Evolutionary conservation across 2,329 filamentous ascomycete genomes (phyloP).

Genomic region (Fusarium camptoceras): DNA sequence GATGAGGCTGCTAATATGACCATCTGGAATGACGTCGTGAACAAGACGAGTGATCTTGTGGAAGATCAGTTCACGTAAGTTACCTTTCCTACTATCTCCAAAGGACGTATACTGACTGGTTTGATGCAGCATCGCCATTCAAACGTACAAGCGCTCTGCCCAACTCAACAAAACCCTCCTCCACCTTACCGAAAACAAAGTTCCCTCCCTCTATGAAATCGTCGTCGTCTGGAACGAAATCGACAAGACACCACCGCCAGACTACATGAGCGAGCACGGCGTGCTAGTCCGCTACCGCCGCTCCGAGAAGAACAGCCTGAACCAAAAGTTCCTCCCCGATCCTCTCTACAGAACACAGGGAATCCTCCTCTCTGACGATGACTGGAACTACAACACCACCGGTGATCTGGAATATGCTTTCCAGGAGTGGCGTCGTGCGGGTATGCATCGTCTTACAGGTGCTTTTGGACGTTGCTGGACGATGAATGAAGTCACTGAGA

Average conservation of each 20-base stretch:
- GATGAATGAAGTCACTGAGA: conserved; percentile 24
- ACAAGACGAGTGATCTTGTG: conserved; percentile 36
- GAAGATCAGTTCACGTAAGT: conserved; percentile 51
- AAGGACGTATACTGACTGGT: not conserved
- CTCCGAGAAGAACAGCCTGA: conserved; percentile 50
- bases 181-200: conserved; percentile 41
- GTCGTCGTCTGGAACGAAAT: conserved; percentile 54
- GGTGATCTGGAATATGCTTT: conserved; percentile 54
- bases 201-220: conserved; percentile 52
- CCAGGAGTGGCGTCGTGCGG: conserved; percentile 53
- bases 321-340: conserved; percentile 53
- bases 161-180: conserved; percentile 49
- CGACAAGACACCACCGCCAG: conserved; percentile 42
- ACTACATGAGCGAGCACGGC: conserved; percentile 42
- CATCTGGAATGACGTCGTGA: conserved; percentile 13
- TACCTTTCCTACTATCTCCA: accelerated
- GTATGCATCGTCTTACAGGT: conserved; percentile 48
- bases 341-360: conserved; percentile 51
- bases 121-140: conserved; percentile 48
- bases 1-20: not conserved
- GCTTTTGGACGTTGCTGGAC: conserved; percentile 50
- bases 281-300: conserved; percentile 50
- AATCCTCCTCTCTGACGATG: conserved; percentile 54
- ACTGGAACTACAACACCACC: conserved; percentile 52
- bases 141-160: conserved; percentile 50